Conservation (phyloP, 768 basidiomycete species). For the Amyloporia xantha region DNA sequence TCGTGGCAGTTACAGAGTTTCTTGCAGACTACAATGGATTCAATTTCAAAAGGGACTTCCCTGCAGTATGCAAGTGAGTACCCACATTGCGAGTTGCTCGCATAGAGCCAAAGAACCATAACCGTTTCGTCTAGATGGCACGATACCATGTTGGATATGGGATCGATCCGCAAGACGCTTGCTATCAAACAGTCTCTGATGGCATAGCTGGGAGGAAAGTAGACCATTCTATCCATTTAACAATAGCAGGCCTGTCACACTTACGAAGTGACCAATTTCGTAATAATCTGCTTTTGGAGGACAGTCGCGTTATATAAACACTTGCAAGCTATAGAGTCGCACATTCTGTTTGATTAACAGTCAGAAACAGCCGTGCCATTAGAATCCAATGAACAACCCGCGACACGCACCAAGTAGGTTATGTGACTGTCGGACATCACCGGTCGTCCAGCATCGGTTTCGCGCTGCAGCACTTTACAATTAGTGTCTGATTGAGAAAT, state of each 20-base stretch:
- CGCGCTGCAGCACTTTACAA: no score
- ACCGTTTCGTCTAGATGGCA: neutral
- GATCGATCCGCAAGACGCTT: neutral
- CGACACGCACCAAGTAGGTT: no score
- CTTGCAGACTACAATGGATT: conserved; percentile 5
- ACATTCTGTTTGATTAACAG: neutral
- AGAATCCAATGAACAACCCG: no score
- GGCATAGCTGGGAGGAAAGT: neutral
- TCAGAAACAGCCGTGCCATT: no score
- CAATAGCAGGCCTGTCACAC: neutral
- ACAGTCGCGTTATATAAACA: neutral
- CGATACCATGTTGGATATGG: neutral
- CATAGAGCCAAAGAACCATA: neutral
- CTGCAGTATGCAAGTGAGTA: conserved; percentile 9
- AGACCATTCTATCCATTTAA: neutral
- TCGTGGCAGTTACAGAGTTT: conserved; percentile 3
- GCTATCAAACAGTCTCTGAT: neutral
- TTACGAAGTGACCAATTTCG: neutral
- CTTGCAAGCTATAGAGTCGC: neutral
- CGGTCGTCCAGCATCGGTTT: no score
- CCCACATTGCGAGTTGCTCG: neutral
- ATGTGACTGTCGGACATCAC: no score
- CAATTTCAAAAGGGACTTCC: conserved; percentile 17
- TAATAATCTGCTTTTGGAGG: neutral
- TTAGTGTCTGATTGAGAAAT: neutral